Evolutionary conservation across 2,329 filamentous ascomycete genomes (phyloP).

Genomic region (Talaromyces funiculosus): DNA sequence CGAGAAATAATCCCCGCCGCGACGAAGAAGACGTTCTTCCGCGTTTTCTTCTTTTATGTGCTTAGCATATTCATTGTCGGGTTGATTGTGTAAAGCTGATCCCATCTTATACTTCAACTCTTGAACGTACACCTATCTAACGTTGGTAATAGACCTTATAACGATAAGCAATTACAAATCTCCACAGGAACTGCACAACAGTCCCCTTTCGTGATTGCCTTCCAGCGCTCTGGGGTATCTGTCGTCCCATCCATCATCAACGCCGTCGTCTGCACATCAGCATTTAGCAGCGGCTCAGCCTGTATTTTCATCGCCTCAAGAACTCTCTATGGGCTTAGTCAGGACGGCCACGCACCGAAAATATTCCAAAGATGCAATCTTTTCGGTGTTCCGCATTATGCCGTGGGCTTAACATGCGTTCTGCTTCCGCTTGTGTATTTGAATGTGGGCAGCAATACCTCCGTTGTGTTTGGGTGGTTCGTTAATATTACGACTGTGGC

Average conservation of each 20-base stretch:
- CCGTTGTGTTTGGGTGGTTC: conserved; percentile 64
- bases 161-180: conserved; percentile 6
- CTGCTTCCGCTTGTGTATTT: conserved; percentile 64
- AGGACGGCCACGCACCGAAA: conserved; percentile 57
- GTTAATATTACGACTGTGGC: conserved; percentile 65
- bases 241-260: conserved; percentile 68
- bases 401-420: conserved; percentile 51
- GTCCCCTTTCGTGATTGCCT: conserved; percentile 38
- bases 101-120: no score
- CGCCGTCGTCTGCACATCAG: conserved; percentile 68
- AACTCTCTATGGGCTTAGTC: conserved; percentile 60
- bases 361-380: conserved; percentile 58
- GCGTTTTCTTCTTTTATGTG: conserved; percentile 59
- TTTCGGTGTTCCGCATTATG: conserved; percentile 57
- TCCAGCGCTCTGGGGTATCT: conserved; percentile 53
- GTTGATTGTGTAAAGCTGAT: conserved; percentile 7
- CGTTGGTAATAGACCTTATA: not conserved
- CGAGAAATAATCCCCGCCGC: conserved; percentile 56
- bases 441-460: conserved; percentile 55
- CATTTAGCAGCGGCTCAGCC: conserved; percentile 71
- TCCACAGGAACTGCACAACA: conserved; percentile 11
- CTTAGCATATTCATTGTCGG: conserved; percentile 11
- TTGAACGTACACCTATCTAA: not conserved
- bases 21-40: conserved; percentile 54
- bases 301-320: conserved; percentile 69